These are phyloP conservation scores for Sphagnum tenellum DNA, from an alignment of 225 moss, liverwort and hornwort species.

Conservation along the genomic window DNA sequence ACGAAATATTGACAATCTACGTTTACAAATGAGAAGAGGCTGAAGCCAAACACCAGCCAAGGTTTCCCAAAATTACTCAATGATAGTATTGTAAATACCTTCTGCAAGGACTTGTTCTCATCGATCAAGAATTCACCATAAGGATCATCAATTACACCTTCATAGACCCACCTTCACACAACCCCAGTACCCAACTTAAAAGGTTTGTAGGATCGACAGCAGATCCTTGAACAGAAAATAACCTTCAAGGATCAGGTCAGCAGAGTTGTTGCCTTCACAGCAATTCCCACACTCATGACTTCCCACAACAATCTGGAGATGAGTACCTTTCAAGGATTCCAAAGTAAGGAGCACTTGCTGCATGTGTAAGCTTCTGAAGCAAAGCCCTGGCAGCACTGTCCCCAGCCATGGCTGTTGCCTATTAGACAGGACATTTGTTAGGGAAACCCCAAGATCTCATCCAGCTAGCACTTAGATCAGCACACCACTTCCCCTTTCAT, in stretches of 20 bases:
- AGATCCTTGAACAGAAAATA: neutral
- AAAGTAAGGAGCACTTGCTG: constrained; percentile 94
- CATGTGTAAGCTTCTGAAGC: constrained; percentile 89
- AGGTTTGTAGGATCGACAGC: neutral
- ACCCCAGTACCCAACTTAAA: constrained; percentile 3
- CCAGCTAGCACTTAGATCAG: neutral
- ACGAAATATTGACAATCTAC: no score
- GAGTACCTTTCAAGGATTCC: constrained; percentile 78
- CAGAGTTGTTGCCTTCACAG: no score
- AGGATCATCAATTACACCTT: constrained; percentile 93
- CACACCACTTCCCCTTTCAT: neutral
- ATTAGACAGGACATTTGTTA: constrained; percentile 6
- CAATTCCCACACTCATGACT: no score
- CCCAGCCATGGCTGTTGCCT: constrained; percentile 92
- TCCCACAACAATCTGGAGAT: no score
- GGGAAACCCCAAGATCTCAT: no score
- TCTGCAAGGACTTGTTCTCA: constrained; percentile 96
- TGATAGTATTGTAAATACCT: constrained; percentile 23
- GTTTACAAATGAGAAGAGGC: no score
- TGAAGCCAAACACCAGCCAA: no score
- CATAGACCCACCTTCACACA: constrained; percentile 73
- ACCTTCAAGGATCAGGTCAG: neutral
- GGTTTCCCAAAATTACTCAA: no score
- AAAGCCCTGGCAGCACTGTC: constrained; percentile 76
- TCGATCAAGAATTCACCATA: constrained; percentile 97